Percentiles rank a stretch among this genome's conserved stretches.
These are phyloP conservation scores for Acorus calamus DNA, from an alignment of 106 monocot genomes.

Conservation along the genomic window DNA sequence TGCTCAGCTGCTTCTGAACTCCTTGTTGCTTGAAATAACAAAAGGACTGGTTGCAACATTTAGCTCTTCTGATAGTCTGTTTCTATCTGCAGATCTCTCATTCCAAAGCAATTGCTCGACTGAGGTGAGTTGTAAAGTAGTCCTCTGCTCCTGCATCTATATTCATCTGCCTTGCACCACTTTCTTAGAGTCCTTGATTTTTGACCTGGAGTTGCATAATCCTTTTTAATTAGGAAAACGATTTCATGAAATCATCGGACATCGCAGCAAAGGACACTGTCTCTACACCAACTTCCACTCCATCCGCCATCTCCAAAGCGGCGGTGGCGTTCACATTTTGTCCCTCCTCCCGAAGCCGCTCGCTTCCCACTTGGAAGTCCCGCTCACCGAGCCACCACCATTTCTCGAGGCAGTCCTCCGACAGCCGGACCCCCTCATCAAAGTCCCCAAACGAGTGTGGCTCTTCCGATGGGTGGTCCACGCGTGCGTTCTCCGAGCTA, in stretches of 20 bases:
- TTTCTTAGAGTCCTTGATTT: no score
- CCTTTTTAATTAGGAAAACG: constrained; percentile 30
- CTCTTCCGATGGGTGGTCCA: constrained; percentile 84
- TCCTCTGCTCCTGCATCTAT: neutral
- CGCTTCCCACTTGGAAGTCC: constrained; percentile 24
- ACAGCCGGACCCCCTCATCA: constrained; percentile 35
- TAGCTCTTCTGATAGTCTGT: neutral
- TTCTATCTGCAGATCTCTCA: constrained; percentile 23
- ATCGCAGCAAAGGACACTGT: constrained; percentile 11
- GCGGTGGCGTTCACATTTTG: constrained; percentile 5
- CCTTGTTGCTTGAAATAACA: no score
- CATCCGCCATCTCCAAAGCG: constrained; percentile 11
- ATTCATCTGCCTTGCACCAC: no score
- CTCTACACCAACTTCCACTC: constrained; percentile 15
- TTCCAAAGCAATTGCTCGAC: constrained; percentile 22
- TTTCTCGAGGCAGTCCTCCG: constrained; percentile 41
- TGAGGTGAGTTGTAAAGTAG: constrained; percentile 34
- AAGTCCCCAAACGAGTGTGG: constrained; percentile 55
- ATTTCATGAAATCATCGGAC: constrained; percentile 18
- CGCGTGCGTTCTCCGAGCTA: constrained; percentile 82
- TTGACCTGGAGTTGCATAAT: no score
- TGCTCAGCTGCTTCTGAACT: no score
- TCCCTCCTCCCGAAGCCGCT: constrained; percentile 30
- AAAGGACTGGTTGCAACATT: no score
- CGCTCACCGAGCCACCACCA: constrained; percentile 31